These are phyloP conservation scores for Naganishia albida DNA, from an alignment of 1,284 basidiomycete genomes.

Conservation along the genomic window DNA sequence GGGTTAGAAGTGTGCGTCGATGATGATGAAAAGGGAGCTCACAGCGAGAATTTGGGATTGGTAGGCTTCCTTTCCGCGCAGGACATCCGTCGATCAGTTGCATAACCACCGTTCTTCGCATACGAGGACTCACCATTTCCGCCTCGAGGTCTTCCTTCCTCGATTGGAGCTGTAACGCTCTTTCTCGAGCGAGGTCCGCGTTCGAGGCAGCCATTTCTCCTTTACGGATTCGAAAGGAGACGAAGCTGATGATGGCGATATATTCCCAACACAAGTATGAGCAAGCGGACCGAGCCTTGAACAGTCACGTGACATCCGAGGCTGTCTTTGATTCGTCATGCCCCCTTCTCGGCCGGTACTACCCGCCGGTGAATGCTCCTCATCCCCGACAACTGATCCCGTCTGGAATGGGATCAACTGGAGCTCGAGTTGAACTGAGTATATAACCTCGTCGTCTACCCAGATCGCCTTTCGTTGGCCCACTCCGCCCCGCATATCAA, in stretches of 20 bases:
- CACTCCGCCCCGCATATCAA: background rate
- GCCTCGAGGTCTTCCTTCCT: constrained; percentile 51
- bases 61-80: constrained; percentile 25
- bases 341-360: too few relatives aligned
- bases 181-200: constrained; percentile 40
- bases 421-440: background rate
- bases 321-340: constrained; percentile 12
- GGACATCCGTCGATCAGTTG: too few relatives aligned
- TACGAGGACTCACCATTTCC: constrained; percentile 44
- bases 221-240: background rate
- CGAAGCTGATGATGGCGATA: background rate
- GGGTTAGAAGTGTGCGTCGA: background rate
- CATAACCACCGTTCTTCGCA: background rate
- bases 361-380: background rate
- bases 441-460: background rate
- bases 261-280: background rate
- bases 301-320: background rate
- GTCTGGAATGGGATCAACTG: background rate
- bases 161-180: constrained; percentile 50
- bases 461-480: background rate
- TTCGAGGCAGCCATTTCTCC: background rate
- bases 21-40: constrained; percentile 36
- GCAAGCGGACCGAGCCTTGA: background rate
- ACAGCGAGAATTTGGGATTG: constrained; percentile 45
- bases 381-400: too few relatives aligned